phyloP scores from a whole-genome alignment of 2,329 filamentous ascomycete species.

The Tolypocladium sp. region DNA sequence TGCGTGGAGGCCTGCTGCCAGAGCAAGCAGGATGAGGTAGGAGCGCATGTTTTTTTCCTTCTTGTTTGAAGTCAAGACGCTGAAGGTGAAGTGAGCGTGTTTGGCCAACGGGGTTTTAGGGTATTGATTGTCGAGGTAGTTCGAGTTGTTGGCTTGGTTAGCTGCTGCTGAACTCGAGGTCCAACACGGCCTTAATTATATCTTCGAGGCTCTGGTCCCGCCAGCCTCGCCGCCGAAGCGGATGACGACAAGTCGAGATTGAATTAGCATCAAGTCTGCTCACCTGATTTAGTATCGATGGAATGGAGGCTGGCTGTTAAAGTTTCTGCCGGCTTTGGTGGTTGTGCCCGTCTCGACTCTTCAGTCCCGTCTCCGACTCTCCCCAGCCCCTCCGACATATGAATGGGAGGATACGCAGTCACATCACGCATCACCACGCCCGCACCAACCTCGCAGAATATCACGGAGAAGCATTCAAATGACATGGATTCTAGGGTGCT shows the following conservation, averaged over 20 bases:
- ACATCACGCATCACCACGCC: neutral
- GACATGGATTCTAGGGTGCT: neutral
- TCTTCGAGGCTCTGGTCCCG: too few relatives aligned
- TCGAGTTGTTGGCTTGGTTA: neutral
- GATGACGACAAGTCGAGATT: neutral
- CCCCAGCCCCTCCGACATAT: neutral
- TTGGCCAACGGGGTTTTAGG: neutral
- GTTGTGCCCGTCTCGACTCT: neutral
- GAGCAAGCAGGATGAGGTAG: conserved; percentile 12
- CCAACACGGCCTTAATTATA: neutral
- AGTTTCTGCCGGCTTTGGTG: neutral
- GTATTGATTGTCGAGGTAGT: neutral
- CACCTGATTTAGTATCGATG: neutral
- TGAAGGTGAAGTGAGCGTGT: neutral
- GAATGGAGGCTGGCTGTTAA: neutral
- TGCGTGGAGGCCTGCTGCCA: conserved; percentile 13
- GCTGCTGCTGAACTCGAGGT: neutral
- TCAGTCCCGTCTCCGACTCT: neutral
- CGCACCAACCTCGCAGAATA: neutral
- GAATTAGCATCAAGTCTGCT: neutral
- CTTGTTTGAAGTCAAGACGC: too few relatives aligned
- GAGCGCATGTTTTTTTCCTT: conserved; percentile 6
- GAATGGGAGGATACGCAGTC: neutral
- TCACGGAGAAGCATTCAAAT: too few relatives aligned
- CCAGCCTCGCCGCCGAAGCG: neutral